These are phyloP conservation scores for Magnusiomyces sp. DNA, from an alignment of 1,139 yeast genomes.

Conservation along the genomic window DNA sequence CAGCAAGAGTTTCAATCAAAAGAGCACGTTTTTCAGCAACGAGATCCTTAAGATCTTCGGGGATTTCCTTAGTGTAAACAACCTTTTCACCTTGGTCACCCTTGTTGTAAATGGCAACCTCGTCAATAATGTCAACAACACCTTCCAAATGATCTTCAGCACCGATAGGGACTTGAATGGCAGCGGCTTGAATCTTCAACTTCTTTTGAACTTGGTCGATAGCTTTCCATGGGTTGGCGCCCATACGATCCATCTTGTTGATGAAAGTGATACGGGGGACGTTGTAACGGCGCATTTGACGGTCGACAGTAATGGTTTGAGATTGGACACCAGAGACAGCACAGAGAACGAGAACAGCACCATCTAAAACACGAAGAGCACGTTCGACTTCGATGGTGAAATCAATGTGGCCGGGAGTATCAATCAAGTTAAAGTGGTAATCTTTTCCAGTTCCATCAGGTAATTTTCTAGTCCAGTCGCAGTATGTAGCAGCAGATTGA, in stretches of 20 bases:
- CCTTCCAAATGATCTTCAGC: slow-evolving; percentile 79
- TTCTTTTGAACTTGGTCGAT: slow-evolving; percentile 83
- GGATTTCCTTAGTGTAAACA: slow-evolving; percentile 49
- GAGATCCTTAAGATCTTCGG: slow-evolving; percentile 61
- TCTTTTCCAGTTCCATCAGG: slow-evolving; percentile 34
- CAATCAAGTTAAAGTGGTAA: slow-evolving; percentile 89
- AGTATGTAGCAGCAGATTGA: slow-evolving; percentile 97
- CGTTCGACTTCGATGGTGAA: slow-evolving; percentile 98
- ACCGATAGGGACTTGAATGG: slow-evolving; percentile 96
- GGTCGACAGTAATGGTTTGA: slow-evolving; percentile 95
- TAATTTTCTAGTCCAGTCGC: slow-evolving; percentile 74
- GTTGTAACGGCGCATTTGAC: slow-evolving; percentile 97
- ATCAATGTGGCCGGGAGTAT: slow-evolving; percentile 97
- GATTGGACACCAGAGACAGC: slow-evolving; percentile 98
- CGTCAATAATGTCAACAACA: slow-evolving; percentile 81
- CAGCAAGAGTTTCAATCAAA: slow-evolving; percentile 68
- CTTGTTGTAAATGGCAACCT: slow-evolving; percentile 80
- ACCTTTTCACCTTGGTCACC: slow-evolving; percentile 87
- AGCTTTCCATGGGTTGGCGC: slow-evolving; percentile 93
- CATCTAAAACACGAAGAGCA: slow-evolving; percentile 92
- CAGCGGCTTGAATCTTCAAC: slow-evolving; percentile 91
- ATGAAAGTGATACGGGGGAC: slow-evolving; percentile 94
- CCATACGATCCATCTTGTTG: slow-evolving; percentile 99
- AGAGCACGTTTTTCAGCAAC: slow-evolving; percentile 78
- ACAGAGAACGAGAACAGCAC: slow-evolving; percentile 96